Base-by-base conservation (phyloP, 441 rosid species). In the Viola pubescens region DNA sequence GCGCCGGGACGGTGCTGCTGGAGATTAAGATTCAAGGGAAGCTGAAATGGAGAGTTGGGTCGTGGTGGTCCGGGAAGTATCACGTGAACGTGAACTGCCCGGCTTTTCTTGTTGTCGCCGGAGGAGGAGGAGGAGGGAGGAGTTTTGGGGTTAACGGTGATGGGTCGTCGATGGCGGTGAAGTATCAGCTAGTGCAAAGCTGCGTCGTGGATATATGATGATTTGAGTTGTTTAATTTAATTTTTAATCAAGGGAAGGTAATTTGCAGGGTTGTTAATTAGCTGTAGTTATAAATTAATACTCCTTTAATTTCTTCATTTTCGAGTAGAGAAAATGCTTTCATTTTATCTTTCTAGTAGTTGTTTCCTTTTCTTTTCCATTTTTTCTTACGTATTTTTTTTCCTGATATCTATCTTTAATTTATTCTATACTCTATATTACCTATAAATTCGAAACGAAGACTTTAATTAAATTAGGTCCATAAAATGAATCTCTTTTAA, bases 41-140 rank as follows among this genome's bases (percentile, higher is more conserved):
- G n/a, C 58, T 85, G 50, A 83, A 69, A 66, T 90, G 87, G 86
- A 87, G 81, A 57, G 91, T 87, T 2, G 97, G 97, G 3, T 60
- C 89, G 3, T 85, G 83, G 87, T 58, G 82, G 37, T 82, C 95
- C 0, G 81, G 85, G 4, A 61, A 54, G 58, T 90, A 90, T 61
- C 81, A 60, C 0, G 44, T 90, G 56, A 69, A 71, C 4, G 84
- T 66, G 3, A 80, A 73, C 26, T 90, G 97, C 63, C 89, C 90
- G 0, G 91, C 87, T 0, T 75, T 70, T 66, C 55, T 90, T 58
- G 64, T 52, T 14, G 65, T 67, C 19, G 64, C 71, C n/a, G 71
- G 64, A 5, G 49, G 2, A 10, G n/a, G 49, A 46, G 49, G 9
- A 46, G 34, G 34, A 46, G 49, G 49, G 49, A 8, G 6, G 9